These are phyloP conservation scores for Nepenthes mirabilis DNA, from an alignment of 148 eudicot genomes.

Conservation along the genomic window DNA sequence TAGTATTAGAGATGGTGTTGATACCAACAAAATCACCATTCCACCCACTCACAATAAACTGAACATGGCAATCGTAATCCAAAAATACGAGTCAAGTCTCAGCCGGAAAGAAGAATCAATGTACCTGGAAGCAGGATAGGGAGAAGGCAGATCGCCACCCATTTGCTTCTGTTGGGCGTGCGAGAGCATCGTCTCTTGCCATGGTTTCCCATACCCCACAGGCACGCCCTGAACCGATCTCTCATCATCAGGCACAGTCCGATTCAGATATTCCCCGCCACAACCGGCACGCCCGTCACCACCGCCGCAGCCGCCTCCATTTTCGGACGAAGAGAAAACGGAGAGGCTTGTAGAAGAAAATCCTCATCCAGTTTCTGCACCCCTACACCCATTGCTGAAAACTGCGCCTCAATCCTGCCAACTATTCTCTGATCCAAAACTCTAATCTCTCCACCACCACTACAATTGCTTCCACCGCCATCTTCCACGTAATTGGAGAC, in stretches of 20 bases:
- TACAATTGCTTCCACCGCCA: conserved; percentile 2
- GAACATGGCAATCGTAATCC: neutral
- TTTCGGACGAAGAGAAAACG: conserved; percentile 6
- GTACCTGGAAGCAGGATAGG: conserved; percentile 84
- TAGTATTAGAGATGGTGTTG: too few relatives aligned
- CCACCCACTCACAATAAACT: neutral
- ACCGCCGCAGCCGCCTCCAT: conserved; percentile 10
- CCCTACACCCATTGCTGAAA: conserved; percentile 35
- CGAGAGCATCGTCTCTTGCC: conserved; percentile 13
- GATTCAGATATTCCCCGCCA: conserved; percentile 27
- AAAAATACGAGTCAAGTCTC: neutral
- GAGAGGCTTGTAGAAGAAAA: conserved; percentile 20
- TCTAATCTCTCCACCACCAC: conserved; percentile 14
- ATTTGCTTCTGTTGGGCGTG: conserved; percentile 25
- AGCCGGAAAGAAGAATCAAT: neutral
- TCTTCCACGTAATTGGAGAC: conserved; percentile 58
- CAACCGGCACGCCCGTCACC: neutral
- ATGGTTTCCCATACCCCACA: conserved; percentile 22
- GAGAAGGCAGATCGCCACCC: conserved; percentile 51
- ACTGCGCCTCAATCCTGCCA: conserved; percentile 51
- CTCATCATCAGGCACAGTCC: conserved; percentile 44
- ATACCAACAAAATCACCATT: too few relatives aligned
- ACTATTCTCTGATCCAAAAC: conserved; percentile 16
- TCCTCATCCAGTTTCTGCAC: conserved; percentile 28
- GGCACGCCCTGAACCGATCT: conserved; percentile 50